A percentile compares a stretch with the other conserved stretches of the same genome.
Evolutionary conservation across 495 filamentous ascomycete species (phyloP).

Genomic region (Penicillium cosmopolitanum): DNA sequence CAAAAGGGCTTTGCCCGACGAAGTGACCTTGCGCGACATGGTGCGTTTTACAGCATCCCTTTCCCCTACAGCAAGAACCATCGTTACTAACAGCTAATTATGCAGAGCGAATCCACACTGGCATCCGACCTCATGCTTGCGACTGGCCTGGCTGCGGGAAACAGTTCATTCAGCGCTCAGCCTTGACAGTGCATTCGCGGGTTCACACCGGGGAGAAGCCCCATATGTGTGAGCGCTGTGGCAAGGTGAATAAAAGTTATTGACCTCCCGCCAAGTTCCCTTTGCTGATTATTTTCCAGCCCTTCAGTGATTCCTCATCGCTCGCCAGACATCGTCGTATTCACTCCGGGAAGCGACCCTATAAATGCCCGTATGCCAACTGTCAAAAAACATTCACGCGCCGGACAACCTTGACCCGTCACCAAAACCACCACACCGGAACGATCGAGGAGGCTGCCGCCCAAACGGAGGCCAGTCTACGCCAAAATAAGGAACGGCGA

Average conservation of each 20-base stretch:
- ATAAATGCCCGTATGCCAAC: conserved; percentile 96
- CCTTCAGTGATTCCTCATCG: conserved; percentile 98
- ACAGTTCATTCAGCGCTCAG: conserved; percentile 98
- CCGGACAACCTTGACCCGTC: conserved; percentile 89
- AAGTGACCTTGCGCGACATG: conserved; percentile 93
- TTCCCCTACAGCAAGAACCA: not conserved
- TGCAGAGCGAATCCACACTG: conserved; percentile 92
- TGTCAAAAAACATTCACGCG: conserved; percentile 99
- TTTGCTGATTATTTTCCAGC: conserved; percentile 53
- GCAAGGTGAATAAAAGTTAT: conserved; percentile 68
- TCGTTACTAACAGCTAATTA: conserved; percentile 30
- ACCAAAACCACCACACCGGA: conserved; percentile 94
- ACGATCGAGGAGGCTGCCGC: conserved; percentile 93
- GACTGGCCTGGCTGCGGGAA: conserved; percentile 89
- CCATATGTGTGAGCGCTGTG: conserved; percentile 95
- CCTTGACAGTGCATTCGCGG: conserved; percentile 90
- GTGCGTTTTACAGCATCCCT: conserved; percentile 56
- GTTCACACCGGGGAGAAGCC: conserved; percentile 98
- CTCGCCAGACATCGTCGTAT: conserved; percentile 92
- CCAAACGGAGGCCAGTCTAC: conserved; percentile 82
- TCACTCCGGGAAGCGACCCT: conserved; percentile 93
- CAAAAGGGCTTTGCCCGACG: conserved; percentile 90
- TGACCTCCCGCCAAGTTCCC: not conserved
- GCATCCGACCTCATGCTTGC: conserved; percentile 89
- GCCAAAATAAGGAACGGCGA: conserved; percentile 57